These are phyloP conservation scores for Schizosaccharomyces lindneri DNA, from an alignment of 805 yeast species.

Conservation along the genomic window DNA sequence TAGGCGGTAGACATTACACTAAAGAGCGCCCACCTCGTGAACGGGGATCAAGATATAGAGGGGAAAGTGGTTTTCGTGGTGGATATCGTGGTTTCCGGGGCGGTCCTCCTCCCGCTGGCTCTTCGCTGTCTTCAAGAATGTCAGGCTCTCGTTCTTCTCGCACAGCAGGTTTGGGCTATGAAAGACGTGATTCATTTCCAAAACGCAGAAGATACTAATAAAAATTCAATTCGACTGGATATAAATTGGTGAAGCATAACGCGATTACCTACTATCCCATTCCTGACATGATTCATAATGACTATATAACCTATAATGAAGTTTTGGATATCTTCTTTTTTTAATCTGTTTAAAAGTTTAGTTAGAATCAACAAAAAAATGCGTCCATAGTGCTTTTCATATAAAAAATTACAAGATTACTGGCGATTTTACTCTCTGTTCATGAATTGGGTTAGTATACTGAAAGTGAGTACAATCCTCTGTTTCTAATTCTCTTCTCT, in stretches of 20 bases:
- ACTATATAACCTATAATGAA: too few relatives aligned
- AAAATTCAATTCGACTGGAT: background rate
- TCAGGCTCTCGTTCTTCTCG: background rate
- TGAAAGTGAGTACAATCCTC: too few relatives aligned
- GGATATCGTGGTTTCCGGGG: slow-evolving; percentile 2
- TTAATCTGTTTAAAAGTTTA: too few relatives aligned
- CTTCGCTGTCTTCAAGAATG: background rate
- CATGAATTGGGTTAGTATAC: too few relatives aligned
- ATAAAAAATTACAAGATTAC: too few relatives aligned
- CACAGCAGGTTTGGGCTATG: background rate
- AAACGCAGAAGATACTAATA: background rate
- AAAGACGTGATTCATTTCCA: background rate
- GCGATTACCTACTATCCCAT: background rate
- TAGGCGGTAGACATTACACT: slow-evolving; percentile 62
- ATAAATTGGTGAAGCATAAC: background rate
- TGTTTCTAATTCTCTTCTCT: too few relatives aligned
- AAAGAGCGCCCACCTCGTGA: slow-evolving; percentile 8
- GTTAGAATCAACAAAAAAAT: too few relatives aligned
- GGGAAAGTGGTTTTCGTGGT: slow-evolving; percentile 4
- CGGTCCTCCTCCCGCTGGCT: background rate
- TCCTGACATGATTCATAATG: too few relatives aligned
- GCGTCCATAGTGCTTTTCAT: too few relatives aligned
- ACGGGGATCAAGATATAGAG: background rate
- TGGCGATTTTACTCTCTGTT: too few relatives aligned
- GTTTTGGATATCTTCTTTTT: too few relatives aligned